A percentile compares a stretch with the other conserved stretches of the same genome.
Conservation (phyloP, 148 eudicot species). For the Persicaria maculosa region DNA sequence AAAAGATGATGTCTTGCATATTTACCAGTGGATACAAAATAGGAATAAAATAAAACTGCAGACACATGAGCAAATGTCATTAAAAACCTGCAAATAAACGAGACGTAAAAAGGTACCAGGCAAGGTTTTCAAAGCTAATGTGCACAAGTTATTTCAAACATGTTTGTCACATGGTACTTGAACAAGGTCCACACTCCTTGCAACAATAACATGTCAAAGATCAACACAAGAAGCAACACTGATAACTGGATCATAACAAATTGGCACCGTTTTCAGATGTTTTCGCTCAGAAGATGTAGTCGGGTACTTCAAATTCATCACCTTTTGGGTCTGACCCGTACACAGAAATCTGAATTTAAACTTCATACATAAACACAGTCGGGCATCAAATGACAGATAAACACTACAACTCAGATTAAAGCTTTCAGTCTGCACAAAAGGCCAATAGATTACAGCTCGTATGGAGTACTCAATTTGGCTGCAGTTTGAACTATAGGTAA, state of each 20-base stretch:
- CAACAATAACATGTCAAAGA: background rate
- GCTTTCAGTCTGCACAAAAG: no score
- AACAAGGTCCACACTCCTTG: background rate
- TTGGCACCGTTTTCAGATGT: background rate
- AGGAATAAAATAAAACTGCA: no score
- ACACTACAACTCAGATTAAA: no score
- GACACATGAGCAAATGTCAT: background rate
- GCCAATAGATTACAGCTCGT: no score
- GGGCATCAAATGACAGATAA: no score
- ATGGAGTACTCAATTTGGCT: no score
- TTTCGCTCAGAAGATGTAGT: constrained; percentile 53
- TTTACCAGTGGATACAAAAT: no score
- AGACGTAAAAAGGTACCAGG: background rate
- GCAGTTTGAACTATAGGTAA: no score
- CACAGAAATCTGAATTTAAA: no score
- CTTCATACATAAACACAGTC: no score
- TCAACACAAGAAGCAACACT: background rate
- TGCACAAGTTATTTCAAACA: background rate
- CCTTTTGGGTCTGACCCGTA: constrained; percentile 39
- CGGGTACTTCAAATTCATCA: constrained; percentile 49
- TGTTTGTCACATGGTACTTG: background rate
- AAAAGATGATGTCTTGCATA: no score
- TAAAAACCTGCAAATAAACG: background rate
- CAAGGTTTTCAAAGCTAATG: background rate
- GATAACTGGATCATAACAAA: background rate